Evolutionary conservation across 768 basidiomycete species (phyloP).

Genomic region (Piloderma croceum): DNA sequence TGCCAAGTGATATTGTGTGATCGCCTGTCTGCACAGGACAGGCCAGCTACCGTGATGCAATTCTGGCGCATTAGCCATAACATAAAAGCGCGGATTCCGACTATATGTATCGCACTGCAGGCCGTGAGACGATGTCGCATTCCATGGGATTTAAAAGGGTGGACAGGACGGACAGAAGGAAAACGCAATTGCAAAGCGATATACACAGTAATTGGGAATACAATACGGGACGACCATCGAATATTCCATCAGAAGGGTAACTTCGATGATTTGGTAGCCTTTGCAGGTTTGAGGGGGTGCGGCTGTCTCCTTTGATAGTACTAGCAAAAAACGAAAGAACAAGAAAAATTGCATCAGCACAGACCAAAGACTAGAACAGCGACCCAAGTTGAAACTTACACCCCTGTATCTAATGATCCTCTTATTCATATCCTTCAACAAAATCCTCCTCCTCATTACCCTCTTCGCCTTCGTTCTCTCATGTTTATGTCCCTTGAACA

Average conservation of each 20-base stretch:
- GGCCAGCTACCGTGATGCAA: too few relatives aligned
- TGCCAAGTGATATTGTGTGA: too few relatives aligned
- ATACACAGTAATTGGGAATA: too few relatives aligned
- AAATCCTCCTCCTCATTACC: slow-evolving; percentile 42
- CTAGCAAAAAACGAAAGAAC: slow-evolving; percentile 10
- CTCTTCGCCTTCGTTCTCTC: slow-evolving; percentile 52
- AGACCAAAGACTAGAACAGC: slow-evolving; percentile 4
- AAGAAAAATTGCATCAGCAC: neutral
- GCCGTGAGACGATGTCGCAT: too few relatives aligned
- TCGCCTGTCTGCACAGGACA: too few relatives aligned
- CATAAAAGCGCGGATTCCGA: too few relatives aligned
- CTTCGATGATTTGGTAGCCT: slow-evolving; percentile 43
- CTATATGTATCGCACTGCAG: too few relatives aligned
- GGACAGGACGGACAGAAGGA: too few relatives aligned
- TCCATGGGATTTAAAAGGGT: too few relatives aligned
- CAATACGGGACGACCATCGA: too few relatives aligned
- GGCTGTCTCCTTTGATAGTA: slow-evolving; percentile 38
- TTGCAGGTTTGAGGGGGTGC: slow-evolving; percentile 52
- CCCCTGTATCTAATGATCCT: slow-evolving; percentile 62
- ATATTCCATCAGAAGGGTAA: slow-evolving; percentile 58
- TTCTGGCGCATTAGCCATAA: too few relatives aligned
- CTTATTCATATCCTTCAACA: slow-evolving; percentile 66
- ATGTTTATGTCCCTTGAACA: slow-evolving; percentile 95
- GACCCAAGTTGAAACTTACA: slow-evolving; percentile 34
- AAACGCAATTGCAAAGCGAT: too few relatives aligned